phyloP scores from a whole-genome alignment of 371 early-diverging fungal species.

The Mortierella sp. region DNA sequence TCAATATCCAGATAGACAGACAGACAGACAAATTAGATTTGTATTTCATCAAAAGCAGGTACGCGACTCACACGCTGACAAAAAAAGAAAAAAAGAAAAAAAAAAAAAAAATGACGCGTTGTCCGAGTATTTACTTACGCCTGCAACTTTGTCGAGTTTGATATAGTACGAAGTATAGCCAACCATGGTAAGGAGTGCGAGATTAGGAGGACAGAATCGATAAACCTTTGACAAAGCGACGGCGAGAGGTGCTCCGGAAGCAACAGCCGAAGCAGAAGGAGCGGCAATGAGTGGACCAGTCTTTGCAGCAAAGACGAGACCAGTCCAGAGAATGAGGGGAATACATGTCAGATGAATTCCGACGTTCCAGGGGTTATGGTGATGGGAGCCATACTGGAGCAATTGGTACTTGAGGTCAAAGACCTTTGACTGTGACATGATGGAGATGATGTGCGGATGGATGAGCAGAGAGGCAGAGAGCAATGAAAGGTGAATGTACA shows the following conservation, averaged over 20 bases:
- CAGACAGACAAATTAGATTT: too few relatives aligned
- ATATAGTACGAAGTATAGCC: slow-evolving; percentile 83
- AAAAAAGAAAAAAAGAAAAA: background rate
- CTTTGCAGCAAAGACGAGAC: slow-evolving; percentile 71
- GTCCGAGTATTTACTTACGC: slow-evolving; percentile 31
- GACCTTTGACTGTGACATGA: slow-evolving; percentile 43
- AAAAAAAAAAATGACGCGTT: background rate
- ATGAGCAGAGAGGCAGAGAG: background rate
- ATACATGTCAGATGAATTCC: slow-evolving; percentile 92
- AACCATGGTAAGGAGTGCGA: slow-evolving; percentile 64
- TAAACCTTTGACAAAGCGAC: slow-evolving; percentile 47
- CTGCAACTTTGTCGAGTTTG: slow-evolving; percentile 84
- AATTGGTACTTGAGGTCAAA: slow-evolving; percentile 84
- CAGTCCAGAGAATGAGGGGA: slow-evolving; percentile 90
- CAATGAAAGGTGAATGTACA: background rate
- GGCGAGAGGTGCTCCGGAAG: slow-evolving; percentile 26
- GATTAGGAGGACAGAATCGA: slow-evolving; percentile 64
- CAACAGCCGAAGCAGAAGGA: slow-evolving; percentile 40
- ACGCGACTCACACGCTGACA: too few relatives aligned
- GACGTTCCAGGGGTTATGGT: slow-evolving; percentile 83
- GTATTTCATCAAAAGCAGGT: too few relatives aligned
- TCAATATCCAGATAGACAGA: too few relatives aligned
- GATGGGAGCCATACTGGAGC: slow-evolving; percentile 83
- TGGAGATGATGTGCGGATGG: background rate
- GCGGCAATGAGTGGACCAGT: slow-evolving; percentile 66